Evolutionary conservation across 176 grass and related monocot genomes (phyloP), one percentile per base, ranked within the genome.

Genomic region (Cenchrus americanus): DNA sequence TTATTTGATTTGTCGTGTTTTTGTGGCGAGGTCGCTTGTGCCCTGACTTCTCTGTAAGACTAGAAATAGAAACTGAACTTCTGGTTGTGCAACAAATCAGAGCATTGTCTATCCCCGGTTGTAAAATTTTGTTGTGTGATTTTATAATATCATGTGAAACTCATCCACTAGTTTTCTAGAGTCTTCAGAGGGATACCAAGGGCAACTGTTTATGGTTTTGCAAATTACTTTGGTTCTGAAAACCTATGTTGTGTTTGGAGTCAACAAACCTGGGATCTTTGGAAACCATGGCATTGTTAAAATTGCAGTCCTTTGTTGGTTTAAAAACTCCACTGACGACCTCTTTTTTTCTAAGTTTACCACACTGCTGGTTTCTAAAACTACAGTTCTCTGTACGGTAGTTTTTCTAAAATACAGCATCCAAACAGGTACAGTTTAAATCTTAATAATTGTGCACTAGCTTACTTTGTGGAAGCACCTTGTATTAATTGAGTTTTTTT

Each of bases 51-150:
- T 69, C 40, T 65, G 30, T 8, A 22, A 32, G 42, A 64, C 46
- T 60, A 77, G 43, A 58, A 69, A 37, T 60, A 77, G 43, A 58
- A 77, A 49, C 7, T n/a, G 40, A 48, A 59, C 51, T 77, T 67
- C 68, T 21, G 23, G 4, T 69, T 76, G 40, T 41, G 48, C 41
- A 67, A 37, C 40, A 85, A 84, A 84, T 34, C 22, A 67, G 40
- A 23, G 34, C 1, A 5, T 21, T 10, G 47, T 72, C 44, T 54
- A 41, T 34, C 26, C 62, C 71, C 0, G 0, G 14, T 43, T 76
- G 15, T 46, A n/a, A 66, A 75, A 42, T 66, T n/a, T 10, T 69
- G 0, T 18, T 3, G 4, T 85, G 27, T 71, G 5, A 49, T 76
- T 4, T 47, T 5, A 34, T 18, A 22, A n/a, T 77, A 71, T 23